Percentiles rank a stretch among this genome's conserved stretches.
These are phyloP conservation scores for Nicotiana sylvestris DNA, from an alignment of 257 asterid species.

Conservation along the genomic window DNA sequence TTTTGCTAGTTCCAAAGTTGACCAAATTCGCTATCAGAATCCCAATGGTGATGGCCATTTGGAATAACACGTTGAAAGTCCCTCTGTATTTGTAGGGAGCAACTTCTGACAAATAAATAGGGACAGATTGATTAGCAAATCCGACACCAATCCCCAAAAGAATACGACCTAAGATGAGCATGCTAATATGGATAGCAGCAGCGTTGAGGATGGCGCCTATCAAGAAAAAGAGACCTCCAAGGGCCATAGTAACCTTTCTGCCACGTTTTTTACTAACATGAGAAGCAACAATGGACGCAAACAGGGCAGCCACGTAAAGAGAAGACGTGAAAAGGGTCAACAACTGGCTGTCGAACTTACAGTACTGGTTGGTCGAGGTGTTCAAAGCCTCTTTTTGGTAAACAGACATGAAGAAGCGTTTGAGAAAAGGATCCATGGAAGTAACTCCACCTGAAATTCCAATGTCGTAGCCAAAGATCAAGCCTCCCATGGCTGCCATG, in stretches of 20 bases:
- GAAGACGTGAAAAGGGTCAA: too few species aligned
- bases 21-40: constrained; percentile 10
- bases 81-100: constrained; percentile 16
- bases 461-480: background rate
- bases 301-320: background rate
- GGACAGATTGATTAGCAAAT: constrained; percentile 15
- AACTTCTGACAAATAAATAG: constrained; percentile 20
- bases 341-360: too few species aligned
- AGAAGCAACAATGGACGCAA: background rate
- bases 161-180: constrained; percentile 11
- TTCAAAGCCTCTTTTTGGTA: background rate
- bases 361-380: background rate
- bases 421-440: background rate
- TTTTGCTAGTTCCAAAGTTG: constrained; percentile 5
- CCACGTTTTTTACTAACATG: background rate
- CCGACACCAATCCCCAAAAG: constrained; percentile 1
- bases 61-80: constrained; percentile 15
- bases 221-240: constrained; percentile 2
- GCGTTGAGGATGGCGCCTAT: background rate
- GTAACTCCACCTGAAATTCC: background rate
- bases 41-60: constrained; percentile 17
- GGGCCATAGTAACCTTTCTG: background rate
- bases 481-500: background rate
- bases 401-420: background rate
- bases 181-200: constrained; percentile 6